Base-by-base conservation (phyloP, 495 filamentous ascomycete species). In the Penicillium paradoxum region DNA sequence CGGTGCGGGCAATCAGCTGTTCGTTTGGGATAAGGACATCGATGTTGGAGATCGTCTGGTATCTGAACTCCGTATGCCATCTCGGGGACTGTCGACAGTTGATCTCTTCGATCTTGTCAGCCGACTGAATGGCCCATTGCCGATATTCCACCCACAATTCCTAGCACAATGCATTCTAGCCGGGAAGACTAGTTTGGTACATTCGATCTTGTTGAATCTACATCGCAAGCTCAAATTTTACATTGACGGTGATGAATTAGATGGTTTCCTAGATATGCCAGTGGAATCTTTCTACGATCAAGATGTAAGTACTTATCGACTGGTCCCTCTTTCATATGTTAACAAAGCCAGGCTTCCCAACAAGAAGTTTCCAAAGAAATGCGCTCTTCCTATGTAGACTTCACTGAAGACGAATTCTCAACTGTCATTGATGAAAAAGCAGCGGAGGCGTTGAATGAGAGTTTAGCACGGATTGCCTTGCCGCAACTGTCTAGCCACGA, bases 81-180 rank as follows among this genome's bases (percentile, higher is more conserved):
- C 78, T 27, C 75, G 77, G n/a, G 67, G 79, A 14, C 59, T 68
- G 15, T 50, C 63, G 19, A 64, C 66, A 2, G 63, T 82, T 4
- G 84, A 92, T 61, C 67, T 96, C 13, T 95, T 95, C 57, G 83
- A 90, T 6, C 79, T 91, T 11, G 86, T 95, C 22, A 85, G 85
- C 49, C 74, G 85, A 41, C 69, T 97, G 34, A 97, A 97, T 62
- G 89, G 89, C 0, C 88, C 91, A 14, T 73, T 97, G 27, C 92
- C 95, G 5, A 81, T 95, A 7, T 99, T 91, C 62, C 93, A 99
- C 58, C 95, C 95, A 7, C 90, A 96, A 60, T 90, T 96, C 55
- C 67, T 99, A 7, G 84, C 86, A 51, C 91, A 97, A 65, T 91
- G 88, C 57, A 91, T 96, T 22, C 76, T 96, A 6, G 77, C 85